Conservation (phyloP, 768 basidiomycete species). For the Termitomyces sp. region DNA sequence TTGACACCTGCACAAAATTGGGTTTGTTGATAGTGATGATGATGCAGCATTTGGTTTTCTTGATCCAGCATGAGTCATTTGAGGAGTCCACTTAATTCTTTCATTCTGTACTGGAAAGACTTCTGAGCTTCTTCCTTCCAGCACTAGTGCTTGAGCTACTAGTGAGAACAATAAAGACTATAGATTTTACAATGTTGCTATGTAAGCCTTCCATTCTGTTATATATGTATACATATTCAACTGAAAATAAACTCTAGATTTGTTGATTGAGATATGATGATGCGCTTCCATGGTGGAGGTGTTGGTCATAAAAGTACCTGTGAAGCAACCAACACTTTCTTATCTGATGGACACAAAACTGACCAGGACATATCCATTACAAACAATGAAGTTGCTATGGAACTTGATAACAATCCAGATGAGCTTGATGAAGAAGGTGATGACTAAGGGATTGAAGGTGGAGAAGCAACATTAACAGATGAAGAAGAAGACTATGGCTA, state of each 20-base stretch:
- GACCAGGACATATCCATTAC: no score
- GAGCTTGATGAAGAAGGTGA: no score
- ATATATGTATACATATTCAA: no score
- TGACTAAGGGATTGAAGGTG: not conserved
- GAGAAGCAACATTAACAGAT: not conserved
- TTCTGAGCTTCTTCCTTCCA: not conserved
- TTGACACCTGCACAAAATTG: slow-evolving; percentile 31
- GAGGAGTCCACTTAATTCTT: slow-evolving; percentile 20
- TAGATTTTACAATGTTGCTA: not conserved
- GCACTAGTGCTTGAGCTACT: not conserved
- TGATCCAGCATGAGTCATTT: slow-evolving; percentile 35
- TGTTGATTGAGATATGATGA: not conserved
- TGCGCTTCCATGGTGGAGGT: not conserved
- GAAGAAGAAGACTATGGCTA: not conserved
- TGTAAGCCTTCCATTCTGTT: not conserved
- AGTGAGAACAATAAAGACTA: not conserved
- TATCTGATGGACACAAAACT: not conserved
- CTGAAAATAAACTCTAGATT: not conserved
- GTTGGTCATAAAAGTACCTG: not conserved
- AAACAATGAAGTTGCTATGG: no score
- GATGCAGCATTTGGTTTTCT: slow-evolving; percentile 40
- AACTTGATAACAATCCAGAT: no score
- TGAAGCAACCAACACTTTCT: not conserved
- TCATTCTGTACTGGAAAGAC: not conserved
- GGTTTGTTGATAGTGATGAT: slow-evolving; percentile 31